These are phyloP conservation scores for Cyanidioschyzon merolae DNA, from an alignment of 23 red algal genomes.

Conservation along the genomic window DNA sequence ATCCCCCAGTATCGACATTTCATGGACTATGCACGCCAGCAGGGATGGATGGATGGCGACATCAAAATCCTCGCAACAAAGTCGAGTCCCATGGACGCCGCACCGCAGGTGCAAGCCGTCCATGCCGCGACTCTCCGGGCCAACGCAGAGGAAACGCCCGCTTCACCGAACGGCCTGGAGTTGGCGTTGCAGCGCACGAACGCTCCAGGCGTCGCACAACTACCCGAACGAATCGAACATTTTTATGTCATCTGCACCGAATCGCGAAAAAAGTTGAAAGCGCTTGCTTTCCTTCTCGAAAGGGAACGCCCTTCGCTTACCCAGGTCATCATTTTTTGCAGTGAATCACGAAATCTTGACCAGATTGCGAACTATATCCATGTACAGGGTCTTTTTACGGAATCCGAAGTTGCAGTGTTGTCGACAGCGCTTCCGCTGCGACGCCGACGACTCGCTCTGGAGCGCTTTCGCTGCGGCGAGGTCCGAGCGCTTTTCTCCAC, in stretches of 20 bases:
- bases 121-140: background rate
- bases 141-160: background rate
- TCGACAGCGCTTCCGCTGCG: background rate
- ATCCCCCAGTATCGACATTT: slow-evolving; percentile 90
- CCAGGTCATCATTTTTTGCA: background rate
- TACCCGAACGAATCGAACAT: background rate
- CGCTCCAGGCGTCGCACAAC: background rate
- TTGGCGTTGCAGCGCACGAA: background rate
- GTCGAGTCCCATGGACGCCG: background rate
- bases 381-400: background rate
- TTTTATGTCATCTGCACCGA: background rate
- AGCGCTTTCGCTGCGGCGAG: slow-evolving; percentile 37
- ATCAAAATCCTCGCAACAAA: background rate
- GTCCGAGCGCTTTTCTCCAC: slow-evolving; percentile 53
- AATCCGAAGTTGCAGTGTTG: background rate
- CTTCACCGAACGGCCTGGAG: background rate
- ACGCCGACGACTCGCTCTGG: background rate
- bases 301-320: background rate
- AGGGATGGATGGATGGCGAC: slow-evolving; percentile 57
- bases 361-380: background rate
- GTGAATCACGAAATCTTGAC: background rate
- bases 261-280: slow-evolving; percentile 2
- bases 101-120: background rate
- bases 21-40: slow-evolving; percentile 52
- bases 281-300: background rate